Evolutionary conservation across 139 green algal genomes (phyloP), one percentile per base, ranked within the genome.

Genomic region (Asterochloris sp.): DNA sequence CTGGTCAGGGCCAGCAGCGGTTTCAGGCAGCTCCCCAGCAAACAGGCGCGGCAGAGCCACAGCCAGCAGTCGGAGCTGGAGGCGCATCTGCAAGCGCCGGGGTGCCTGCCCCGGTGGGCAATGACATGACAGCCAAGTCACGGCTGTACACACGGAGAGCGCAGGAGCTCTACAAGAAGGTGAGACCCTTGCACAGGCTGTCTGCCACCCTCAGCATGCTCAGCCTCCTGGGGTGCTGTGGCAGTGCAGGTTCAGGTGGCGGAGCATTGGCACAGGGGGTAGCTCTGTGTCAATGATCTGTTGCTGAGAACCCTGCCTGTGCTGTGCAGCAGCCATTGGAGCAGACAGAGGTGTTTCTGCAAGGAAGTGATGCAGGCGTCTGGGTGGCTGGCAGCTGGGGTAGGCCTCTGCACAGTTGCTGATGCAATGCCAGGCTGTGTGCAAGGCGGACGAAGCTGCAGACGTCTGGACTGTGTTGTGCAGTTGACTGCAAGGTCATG

Each of bases 121-220:
- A 81, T 81, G 77, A 81, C 11, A 28, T 62, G 26, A 81, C 77
- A 28, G 77, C 77, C 17, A 81, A 81, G 62, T 81, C 61, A 62
- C 73, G 47, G 28, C 13, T 81, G 9, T 81, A 81, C 27, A 81
- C 77, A 74, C 73, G 19, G 19, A 27, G 61, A 26, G 77, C 77
- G 29, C 68, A 47, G 27, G 69, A 73, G 6, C 15, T 81, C 19
- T 38, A 24, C 26, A 64, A 14, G 28, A 28, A 81, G 77, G 77
- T 74, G 24, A 10, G 23, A 28, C 23, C 16, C 69, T 29, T 54
- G 2, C 26, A 19, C 2, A 19, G 13, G n/a, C 16, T 19, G 24
- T 54, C 23, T 54, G 69, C 24, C 61, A 10, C 69, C 63, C n/a
- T 19, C n/a, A 19, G 69, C n/a, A 29, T 17, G 16, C 69, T 38